phyloP scores from a whole-genome alignment of 2,329 filamentous ascomycete species.

The Paracorniculantispora psalliotae region DNA sequence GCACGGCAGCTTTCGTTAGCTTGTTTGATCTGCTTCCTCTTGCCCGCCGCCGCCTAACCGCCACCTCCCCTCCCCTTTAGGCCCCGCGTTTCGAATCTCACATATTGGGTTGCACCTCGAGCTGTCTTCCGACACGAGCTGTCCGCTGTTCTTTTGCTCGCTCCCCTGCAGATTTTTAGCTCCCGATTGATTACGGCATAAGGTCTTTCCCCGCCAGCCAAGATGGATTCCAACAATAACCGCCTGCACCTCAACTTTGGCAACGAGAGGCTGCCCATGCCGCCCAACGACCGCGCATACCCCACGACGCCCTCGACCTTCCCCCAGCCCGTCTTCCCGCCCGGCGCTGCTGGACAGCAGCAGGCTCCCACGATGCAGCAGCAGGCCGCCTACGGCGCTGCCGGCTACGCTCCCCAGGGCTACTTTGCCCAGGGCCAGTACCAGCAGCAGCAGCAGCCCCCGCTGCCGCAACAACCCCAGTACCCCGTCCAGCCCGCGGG shows the following conservation, averaged over 20 bases:
- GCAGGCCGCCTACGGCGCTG: conserved; percentile 38
- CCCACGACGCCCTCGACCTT: conserved; percentile 93
- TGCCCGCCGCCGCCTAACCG: neutral
- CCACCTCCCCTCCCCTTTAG: neutral
- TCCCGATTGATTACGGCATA: conserved; percentile 1
- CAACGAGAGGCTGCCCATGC: conserved; percentile 57
- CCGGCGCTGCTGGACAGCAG: conserved; percentile 20
- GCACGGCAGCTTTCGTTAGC: neutral
- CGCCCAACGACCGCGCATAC: conserved; percentile 63
- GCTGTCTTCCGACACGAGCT: conserved; percentile 13
- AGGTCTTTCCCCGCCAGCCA: conserved; percentile 17
- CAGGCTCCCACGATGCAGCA: conserved; percentile 30
- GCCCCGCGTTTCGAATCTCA: conserved; percentile 14
- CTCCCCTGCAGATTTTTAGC: neutral
- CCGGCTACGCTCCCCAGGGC: conserved; percentile 23
- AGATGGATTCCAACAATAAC: conserved; percentile 54
- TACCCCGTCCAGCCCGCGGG: conserved; percentile 34
- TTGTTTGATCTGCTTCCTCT: neutral
- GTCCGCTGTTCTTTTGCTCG: neutral
- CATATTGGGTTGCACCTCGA: conserved; percentile 1
- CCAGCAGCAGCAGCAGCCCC: conserved; percentile 53
- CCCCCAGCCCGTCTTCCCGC: conserved; percentile 74
- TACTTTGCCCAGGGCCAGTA: conserved; percentile 55
- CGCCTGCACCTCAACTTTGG: conserved; percentile 63
- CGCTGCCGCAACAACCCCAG: conserved; percentile 39